Conservation (phyloP, 257 asterid species). For the Lycium barbarum region DNA sequence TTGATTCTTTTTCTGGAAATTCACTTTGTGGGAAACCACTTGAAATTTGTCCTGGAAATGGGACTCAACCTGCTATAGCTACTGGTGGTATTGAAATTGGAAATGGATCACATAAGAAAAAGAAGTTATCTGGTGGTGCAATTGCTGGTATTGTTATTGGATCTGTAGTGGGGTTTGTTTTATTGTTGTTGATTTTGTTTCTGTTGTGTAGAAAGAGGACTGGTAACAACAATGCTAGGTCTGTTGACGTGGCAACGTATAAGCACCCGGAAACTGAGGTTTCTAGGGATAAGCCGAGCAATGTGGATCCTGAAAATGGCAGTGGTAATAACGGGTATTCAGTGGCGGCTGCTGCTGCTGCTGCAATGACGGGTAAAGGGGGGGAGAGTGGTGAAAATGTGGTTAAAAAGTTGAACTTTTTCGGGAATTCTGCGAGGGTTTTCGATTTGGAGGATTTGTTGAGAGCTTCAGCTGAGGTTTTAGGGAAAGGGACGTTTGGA, state of each 20-base stretch:
- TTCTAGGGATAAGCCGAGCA: conserved; percentile 51
- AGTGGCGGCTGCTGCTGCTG: conserved; percentile 45
- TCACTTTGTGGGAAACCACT: conserved; percentile 81
- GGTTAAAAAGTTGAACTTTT: conserved; percentile 44
- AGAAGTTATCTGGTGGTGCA: conserved; percentile 72
- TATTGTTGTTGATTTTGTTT: conserved; percentile 56
- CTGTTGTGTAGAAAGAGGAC: conserved; percentile 67
- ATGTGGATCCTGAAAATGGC: conserved; percentile 48
- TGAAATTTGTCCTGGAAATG: conserved; percentile 50
- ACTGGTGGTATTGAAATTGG: conserved; percentile 32
- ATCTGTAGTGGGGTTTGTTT: conserved; percentile 61
- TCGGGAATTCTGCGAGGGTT: conserved; percentile 34
- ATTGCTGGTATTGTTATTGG: conserved; percentile 85
- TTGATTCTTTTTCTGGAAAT: conserved; percentile 64
- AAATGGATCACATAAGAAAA: conserved; percentile 27
- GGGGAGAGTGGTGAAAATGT: conserved; percentile 42
- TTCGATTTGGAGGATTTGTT: conserved; percentile 55
- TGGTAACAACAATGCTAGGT: conserved; percentile 58
- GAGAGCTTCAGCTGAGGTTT: conserved; percentile 56
- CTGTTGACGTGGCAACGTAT: conserved; percentile 56
- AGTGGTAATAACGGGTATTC: conserved; percentile 50
- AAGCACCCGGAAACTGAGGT: conserved; percentile 59
- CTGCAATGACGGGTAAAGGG: conserved; percentile 48
- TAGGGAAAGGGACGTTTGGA: conserved; percentile 55
- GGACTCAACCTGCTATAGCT: conserved; percentile 46